These are phyloP conservation scores for Monosporascus ibericus DNA, from an alignment of 2,329 filamentous ascomycete species.

Conservation along the genomic window DNA sequence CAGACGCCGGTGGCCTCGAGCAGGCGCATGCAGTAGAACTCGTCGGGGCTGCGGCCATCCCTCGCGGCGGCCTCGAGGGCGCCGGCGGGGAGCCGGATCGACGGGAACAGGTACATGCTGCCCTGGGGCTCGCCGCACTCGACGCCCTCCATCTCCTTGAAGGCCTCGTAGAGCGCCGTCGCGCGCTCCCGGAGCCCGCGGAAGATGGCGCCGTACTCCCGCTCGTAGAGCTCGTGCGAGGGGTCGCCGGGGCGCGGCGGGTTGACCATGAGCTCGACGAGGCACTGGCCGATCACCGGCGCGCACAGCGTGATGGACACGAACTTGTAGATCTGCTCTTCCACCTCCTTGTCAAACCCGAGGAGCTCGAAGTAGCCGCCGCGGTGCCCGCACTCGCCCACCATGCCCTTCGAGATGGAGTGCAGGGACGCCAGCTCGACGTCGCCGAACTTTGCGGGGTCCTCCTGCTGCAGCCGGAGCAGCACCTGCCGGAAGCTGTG, in stretches of 20 bases:
- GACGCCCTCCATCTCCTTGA: slow-evolving; percentile 92
- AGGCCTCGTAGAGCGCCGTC: slow-evolving; percentile 80
- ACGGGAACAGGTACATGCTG: slow-evolving; percentile 98
- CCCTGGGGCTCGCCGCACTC: slow-evolving; percentile 86
- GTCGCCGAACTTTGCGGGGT: slow-evolving; percentile 70
- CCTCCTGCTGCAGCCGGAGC: slow-evolving; percentile 69
- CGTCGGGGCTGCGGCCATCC: slow-evolving; percentile 72
- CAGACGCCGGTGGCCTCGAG: slow-evolving; percentile 94
- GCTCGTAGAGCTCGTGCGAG: slow-evolving; percentile 74
- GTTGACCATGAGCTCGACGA: slow-evolving; percentile 97
- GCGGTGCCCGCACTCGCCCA: slow-evolving; percentile 95
- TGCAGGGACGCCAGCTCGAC: slow-evolving; percentile 90
- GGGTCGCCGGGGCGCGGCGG: slow-evolving; percentile 79
- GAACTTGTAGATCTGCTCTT: slow-evolving; percentile 96
- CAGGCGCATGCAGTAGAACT: slow-evolving; percentile 88
- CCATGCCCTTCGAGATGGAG: slow-evolving; percentile 96
- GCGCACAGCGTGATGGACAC: slow-evolving; percentile 95
- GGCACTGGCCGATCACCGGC: slow-evolving; percentile 90
- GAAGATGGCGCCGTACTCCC: slow-evolving; percentile 82
- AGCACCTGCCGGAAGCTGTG: slow-evolving; percentile 91
- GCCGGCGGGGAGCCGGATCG: slow-evolving; percentile 72
- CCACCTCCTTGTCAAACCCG: slow-evolving; percentile 78
- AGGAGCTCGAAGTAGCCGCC: slow-evolving; percentile 97
- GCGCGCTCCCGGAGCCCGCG: slow-evolving; percentile 74
- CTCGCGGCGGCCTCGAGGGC: slow-evolving; percentile 69